These are phyloP conservation scores for Borovskyia barvae DNA, from an alignment of 208 protist species.

Conservation along the genomic window DNA sequence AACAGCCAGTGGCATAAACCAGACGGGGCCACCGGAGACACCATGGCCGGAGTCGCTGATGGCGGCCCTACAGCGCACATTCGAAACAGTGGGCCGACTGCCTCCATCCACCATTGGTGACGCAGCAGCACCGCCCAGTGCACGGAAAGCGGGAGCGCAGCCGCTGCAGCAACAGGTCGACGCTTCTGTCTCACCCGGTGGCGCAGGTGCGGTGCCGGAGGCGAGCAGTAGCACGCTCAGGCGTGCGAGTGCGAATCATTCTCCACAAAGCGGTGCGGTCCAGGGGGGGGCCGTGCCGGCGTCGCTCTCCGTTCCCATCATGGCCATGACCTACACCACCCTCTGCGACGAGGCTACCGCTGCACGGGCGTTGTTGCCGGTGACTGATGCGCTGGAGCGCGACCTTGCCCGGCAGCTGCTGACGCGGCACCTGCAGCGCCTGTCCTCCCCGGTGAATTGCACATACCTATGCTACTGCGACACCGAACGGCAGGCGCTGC, in stretches of 20 bases:
- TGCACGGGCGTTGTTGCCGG: constrained; percentile 40
- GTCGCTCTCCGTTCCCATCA: constrained; percentile 38
- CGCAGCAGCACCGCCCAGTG: constrained; percentile 3
- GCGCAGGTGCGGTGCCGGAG: neutral
- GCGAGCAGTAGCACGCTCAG: neutral
- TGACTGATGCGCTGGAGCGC: constrained; percentile 49
- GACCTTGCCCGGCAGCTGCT: constrained; percentile 58
- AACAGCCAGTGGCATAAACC: constrained; percentile 2
- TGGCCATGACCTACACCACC: constrained; percentile 50
- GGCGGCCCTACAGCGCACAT: constrained; percentile 19
- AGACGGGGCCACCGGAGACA: constrained; percentile 1
- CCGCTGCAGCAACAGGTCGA: constrained; percentile 10
- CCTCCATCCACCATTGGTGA: neutral
- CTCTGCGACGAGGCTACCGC: constrained; percentile 46
- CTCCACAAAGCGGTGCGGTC: neutral
- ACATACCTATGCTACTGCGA: constrained; percentile 80
- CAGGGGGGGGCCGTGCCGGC: neutral
- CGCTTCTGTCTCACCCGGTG: neutral
- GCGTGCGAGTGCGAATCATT: too few relatives aligned
- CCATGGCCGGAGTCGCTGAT: constrained; percentile 26
- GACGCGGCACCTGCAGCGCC: constrained; percentile 52
- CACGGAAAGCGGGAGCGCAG: constrained; percentile 2
- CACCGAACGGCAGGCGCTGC: constrained; percentile 24
- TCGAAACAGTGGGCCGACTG: constrained; percentile 21
- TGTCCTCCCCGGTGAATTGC: constrained; percentile 53